Base-by-base conservation (phyloP, 2,329 filamentous ascomycete genomes). In the Sporothrix curviconia region DNA sequence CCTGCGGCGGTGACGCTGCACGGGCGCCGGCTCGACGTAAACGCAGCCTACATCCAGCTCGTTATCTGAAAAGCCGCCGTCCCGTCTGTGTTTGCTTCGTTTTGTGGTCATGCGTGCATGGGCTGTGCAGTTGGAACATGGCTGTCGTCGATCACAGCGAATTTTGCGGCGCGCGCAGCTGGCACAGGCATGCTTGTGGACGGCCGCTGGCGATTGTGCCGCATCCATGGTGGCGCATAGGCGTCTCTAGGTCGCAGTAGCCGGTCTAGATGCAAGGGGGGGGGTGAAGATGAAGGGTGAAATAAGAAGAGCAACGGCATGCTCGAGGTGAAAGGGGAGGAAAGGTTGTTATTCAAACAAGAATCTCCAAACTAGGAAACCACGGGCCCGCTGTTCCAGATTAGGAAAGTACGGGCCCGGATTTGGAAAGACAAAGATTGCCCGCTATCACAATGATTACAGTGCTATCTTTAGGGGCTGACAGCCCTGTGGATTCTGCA, bases 1-100 rank as follows among this genome's bases (percentile, higher is more conserved):
- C 55, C 68, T 70, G 15, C 68, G 63, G 3, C 65, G 64, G 15
- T 64, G 64, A 3, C 55, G 34, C 25, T 50, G 59, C 0, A 58
- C 59, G 0, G 62, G 61, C 1, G 55, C 32, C 3, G 64, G 63
- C 0, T 61, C 52, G 8, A 65, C 60, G 17, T 69, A 70, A 0
- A 58, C 34, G 28, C 69, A 71, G 4, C 43, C 42, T 0, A 25
- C 22, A 1, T 47, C 30, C 4, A 24, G n/a, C 2, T 32, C 19
- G n/a, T n/a, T n/a, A n/a, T n/a, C 1, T 28, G 15, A 4, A 19
- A 15, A 7, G 22, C 11, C 14, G 19, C 9, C n/a, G 7, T 30
- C 25, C 3, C 39, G 28, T 25, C n/a, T 2, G 14, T 30, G 25
- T 1, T 37, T 46, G 7, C 25, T 32, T 7, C 17, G 36, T 5